Percentiles rank a stretch among this genome's conserved stretches.
These are phyloP conservation scores for Calcarisporium arbuscula DNA, from an alignment of 2,329 filamentous ascomycete species.

Conservation along the genomic window DNA sequence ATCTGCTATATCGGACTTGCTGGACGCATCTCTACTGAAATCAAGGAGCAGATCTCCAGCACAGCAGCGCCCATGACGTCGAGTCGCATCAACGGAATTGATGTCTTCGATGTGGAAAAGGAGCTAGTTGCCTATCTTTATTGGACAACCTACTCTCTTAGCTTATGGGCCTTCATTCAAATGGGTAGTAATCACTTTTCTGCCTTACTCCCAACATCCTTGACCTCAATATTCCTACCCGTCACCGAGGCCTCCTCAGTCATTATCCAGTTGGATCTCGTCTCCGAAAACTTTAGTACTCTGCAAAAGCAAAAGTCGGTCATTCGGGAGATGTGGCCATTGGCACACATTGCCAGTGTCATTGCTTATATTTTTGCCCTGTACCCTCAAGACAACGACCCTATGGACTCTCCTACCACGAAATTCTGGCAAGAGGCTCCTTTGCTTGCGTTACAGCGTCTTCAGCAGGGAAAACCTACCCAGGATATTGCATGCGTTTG, in stretches of 20 bases:
- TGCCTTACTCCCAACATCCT: conserved; percentile 15
- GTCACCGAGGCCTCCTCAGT: conserved; percentile 21
- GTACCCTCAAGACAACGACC: conserved; percentile 14
- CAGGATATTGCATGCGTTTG: conserved; percentile 17
- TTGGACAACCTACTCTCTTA: conserved; percentile 32
- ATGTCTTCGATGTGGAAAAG: conserved; percentile 32
- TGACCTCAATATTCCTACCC: conserved; percentile 22
- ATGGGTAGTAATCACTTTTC: conserved; percentile 20
- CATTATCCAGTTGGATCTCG: conserved; percentile 25
- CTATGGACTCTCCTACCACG: conserved; percentile 9
- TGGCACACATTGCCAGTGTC: conserved; percentile 25
- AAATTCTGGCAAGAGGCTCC: conserved; percentile 17
- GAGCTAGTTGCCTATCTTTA: conserved; percentile 32
- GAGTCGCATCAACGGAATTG: conserved; percentile 34
- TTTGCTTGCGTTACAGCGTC: conserved; percentile 13
- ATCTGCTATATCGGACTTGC: conserved; percentile 29
- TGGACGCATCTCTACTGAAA: conserved; percentile 21
- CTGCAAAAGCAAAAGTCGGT: conserved; percentile 26
- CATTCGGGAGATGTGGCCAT: conserved; percentile 27
- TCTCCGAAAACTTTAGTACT: conserved; percentile 30
- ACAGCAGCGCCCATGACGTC: conserved; percentile 19
- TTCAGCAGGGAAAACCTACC: conserved; percentile 15
- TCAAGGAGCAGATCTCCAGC: conserved; percentile 24
- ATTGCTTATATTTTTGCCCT: conserved; percentile 22
- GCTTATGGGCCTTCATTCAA: conserved; percentile 31